Evolutionary conservation across 2,329 filamentous ascomycete genomes (phyloP), one percentile per base, ranked within the genome.

Genomic region (Pyricularia sp.): DNA sequence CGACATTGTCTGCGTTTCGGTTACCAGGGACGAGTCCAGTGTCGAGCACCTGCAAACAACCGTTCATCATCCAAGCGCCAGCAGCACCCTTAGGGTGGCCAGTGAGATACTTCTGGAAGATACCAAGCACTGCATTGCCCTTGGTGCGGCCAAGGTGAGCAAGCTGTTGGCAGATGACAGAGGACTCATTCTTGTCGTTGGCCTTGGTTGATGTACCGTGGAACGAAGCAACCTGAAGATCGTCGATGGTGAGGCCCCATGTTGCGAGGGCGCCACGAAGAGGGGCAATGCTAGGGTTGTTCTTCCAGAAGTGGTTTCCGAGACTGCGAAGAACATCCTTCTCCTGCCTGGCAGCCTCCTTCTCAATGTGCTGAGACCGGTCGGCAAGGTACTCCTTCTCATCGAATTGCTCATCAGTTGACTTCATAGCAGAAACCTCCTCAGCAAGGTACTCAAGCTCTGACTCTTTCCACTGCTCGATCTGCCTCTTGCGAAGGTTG

Each of bases 21-120:
- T 99, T 99, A 70, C 95, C 95, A 17, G 95, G 95, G 28, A 99
- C 94, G 66, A 99, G 85, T 77, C 95, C 95, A 67, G 87, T 90
- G 84, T 98, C 97, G 75, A 99, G 88, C 64, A 97, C 93, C 80
- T 99, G 95, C 78, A 99, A 84, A 79, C 92, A 95, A 73, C 95
- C 95, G 84, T 99, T 99, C 87, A 99, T 90, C 95, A 99, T 99
- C 94, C 95, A 99, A 66, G 94, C 95, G 84, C 95, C 95, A 70
- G 95, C 95, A 76, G 95, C 94, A 90, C 95, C 95, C 89, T 99
- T 99, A 76, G 95, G 95, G 79, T 99, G 95, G 80, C 95, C 95
- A 68, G 96, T 99, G 71, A 99, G 89, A 80, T 96, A 98, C 82
- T 99, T 99, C 83, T 99, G 95, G 91, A 98, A 99, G 79, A 99